Conservation (phyloP, 306 rosid species). For the Echinosophora koreensis region DNA sequence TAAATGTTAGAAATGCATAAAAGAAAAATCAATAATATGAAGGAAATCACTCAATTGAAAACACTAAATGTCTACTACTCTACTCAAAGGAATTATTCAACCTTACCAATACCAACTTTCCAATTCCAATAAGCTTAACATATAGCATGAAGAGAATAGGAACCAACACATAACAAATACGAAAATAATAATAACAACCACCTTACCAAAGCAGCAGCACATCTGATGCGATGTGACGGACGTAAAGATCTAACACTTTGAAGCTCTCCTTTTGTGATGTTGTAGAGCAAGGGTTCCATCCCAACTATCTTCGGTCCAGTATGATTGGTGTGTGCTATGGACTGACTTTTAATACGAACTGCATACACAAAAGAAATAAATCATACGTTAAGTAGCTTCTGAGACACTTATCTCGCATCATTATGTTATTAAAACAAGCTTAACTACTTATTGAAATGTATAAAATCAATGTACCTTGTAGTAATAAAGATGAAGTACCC, state of each 20-base stretch:
- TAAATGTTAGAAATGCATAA: not conserved
- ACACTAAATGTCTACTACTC: not conserved
- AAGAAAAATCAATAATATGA: conserved; percentile 10
- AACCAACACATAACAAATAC: conserved; percentile 27
- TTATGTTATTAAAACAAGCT: conserved; percentile 15
- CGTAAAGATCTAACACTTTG: no score
- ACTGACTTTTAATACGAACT: conserved; percentile 43
- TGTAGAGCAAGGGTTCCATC: conserved; percentile 46
- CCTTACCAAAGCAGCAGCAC: conserved; percentile 72
- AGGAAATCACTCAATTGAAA: conserved; percentile 6
- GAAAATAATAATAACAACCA: not conserved
- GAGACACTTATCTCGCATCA: conserved; percentile 7
- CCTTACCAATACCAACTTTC: conserved; percentile 17
- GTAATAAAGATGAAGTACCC: conserved; percentile 46
- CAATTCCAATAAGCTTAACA: not conserved
- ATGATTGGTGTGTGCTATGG: conserved; percentile 16
- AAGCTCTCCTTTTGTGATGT: conserved; percentile 44
- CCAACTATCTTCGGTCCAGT: conserved; percentile 45
- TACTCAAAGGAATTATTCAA: conserved; percentile 13
- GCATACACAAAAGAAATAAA: conserved; percentile 30
- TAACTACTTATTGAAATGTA: not conserved
- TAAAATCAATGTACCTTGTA: conserved; percentile 57
- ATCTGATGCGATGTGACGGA: conserved; percentile 46
- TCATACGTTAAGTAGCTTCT: conserved; percentile 17
- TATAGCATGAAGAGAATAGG: conserved; percentile 12